Evolutionary conservation across 23 red algal genomes (phyloP), one percentile per base, ranked within the genome.

Genomic region (Gracilaria vermiculophylla): DNA sequence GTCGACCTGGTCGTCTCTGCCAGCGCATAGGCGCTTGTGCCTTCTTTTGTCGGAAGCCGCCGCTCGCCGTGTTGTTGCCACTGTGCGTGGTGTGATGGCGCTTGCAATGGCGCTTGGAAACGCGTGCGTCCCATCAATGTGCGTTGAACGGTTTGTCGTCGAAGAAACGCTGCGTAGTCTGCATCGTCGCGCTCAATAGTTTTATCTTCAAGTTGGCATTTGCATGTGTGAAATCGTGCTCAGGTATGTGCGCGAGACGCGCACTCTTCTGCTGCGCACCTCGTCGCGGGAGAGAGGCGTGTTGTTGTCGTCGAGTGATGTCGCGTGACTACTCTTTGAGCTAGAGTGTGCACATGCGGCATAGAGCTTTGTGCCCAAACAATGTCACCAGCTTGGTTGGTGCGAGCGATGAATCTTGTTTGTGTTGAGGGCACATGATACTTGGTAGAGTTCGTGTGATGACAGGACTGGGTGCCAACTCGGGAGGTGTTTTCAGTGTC

Each of bases 1-100:
- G 85, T 89, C 2, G 85, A 89, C 85, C 70, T 89, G 0, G 85
- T 89, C 10, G 85, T 89, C 23, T 89, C 85, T 19, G 85, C 85
- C 29, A 86, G 64, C 53, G 76, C 76, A 57, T 79, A 60, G 57
- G 0, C 29, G 14, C 29, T 35, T 28, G 1, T 16, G 29, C 13
- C 58, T 28, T 14, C 58, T 17, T 34, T 64, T 21, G 23, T 21
- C 58, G 58, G 28, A 5, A 34, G 58, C n/a, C n/a, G n/a, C n/a
- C 58, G 58, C 58, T 64, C 1, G 6, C 20, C 29, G 6, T 64
- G 7, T 64, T 64, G 28, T 47, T 47, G n/a, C 12, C 43, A 47
- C 43, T 47, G 6, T 47, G 5, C 43, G 6, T 47, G 5, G 43
- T 8, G 43, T 47, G 43, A 47, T n/a, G n/a, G 43, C 43, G 5